Percentiles rank a stretch among this genome's conserved stretches.
Conservation (phyloP, 2,329 filamentous ascomycete species). For the Trichoderma sp. region DNA sequence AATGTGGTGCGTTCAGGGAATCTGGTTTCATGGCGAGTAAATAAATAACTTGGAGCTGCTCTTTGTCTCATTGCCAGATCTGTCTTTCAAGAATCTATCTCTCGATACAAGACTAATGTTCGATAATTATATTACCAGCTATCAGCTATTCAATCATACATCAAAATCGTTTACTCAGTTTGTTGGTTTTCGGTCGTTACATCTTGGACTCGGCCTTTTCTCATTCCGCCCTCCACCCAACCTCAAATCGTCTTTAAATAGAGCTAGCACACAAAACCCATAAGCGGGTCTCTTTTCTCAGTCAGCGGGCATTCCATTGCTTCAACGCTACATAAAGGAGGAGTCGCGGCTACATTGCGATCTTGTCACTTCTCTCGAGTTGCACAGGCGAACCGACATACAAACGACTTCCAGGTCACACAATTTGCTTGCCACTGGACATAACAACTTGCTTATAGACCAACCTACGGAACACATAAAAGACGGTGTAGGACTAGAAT, state of each 20-base stretch:
- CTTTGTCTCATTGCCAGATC: not conserved
- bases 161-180: not conserved
- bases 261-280: not conserved
- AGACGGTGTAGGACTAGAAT: not conserved
- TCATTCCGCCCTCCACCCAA: not conserved
- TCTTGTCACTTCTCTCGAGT: not conserved
- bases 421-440: not conserved
- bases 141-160: not conserved
- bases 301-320: not conserved
- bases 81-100: not conserved
- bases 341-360: not conserved
- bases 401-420: not conserved
- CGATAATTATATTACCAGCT: not conserved
- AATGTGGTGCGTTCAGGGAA: not conserved
- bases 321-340: conserved; percentile 4
- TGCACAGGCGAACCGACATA: not conserved
- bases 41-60: not conserved
- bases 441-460: not conserved
- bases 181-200: not conserved
- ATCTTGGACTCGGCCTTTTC: not conserved
- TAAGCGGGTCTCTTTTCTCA: conserved; percentile 1
- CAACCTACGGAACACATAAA: not conserved
- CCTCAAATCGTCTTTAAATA: not conserved
- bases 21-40: not conserved
- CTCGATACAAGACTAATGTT: not conserved